These are phyloP conservation scores for Echria macrotheca DNA, from an alignment of 495 filamentous ascomycete genomes.

Conservation along the genomic window DNA sequence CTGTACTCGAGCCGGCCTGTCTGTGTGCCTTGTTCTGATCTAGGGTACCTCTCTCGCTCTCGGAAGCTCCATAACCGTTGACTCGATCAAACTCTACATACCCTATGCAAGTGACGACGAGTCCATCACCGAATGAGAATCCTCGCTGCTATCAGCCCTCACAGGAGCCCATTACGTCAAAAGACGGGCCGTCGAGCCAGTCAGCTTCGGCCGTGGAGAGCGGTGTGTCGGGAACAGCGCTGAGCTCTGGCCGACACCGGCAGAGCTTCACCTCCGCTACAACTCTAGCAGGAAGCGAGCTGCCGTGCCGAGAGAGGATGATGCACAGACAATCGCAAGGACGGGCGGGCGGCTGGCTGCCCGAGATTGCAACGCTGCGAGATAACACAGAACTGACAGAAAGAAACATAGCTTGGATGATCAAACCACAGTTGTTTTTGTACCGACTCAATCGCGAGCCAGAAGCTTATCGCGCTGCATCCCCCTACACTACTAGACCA, in stretches of 20 bases:
- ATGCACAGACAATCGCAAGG: slow-evolving; percentile 3
- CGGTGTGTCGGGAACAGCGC: slow-evolving; percentile 10
- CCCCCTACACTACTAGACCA: too few relatives aligned
- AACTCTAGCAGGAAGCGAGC: neutral
- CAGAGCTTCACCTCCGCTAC: neutral
- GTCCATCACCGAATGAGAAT: slow-evolving; percentile 2
- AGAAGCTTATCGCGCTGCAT: slow-evolving; percentile 27
- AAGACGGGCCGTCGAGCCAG: neutral
- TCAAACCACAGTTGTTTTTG: neutral
- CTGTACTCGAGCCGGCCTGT: too few relatives aligned
- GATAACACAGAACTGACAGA: slow-evolving; percentile 5
- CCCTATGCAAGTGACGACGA: too few relatives aligned
- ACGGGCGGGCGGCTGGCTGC: neutral
- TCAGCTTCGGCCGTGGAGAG: too few relatives aligned
- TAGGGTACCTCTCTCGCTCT: too few relatives aligned
- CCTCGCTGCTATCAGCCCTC: slow-evolving; percentile 3
- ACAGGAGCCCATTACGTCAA: slow-evolving; percentile 8
- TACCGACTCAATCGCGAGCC: slow-evolving; percentile 16
- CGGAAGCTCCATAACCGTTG: too few relatives aligned
- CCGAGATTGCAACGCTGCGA: slow-evolving; percentile 11
- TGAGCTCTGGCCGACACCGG: slow-evolving; percentile 9
- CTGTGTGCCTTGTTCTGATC: too few relatives aligned
- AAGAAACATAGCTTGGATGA: slow-evolving; percentile 4
- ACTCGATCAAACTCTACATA: too few relatives aligned
- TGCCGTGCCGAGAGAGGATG: neutral